phyloP scores from a whole-genome alignment of 1,284 basidiomycete genomes.

The Moniliophthora roreri region DNA sequence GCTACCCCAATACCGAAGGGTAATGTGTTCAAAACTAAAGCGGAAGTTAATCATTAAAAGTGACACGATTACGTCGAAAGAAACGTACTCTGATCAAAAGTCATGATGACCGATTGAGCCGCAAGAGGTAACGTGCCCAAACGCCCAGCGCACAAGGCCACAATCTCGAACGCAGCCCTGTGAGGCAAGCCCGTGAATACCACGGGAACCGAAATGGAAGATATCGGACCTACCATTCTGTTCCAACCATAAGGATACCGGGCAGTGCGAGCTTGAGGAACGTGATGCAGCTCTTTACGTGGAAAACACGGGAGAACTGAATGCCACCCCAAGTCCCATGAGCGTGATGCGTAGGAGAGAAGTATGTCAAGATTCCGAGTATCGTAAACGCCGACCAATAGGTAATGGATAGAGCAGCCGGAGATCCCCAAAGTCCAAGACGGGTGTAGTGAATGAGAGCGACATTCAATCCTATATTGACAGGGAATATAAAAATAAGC shows the following conservation, averaged over 20 bases:
- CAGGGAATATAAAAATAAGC: conserved; percentile 56
- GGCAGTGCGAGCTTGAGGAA: conserved; percentile 70
- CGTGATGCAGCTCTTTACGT: conserved; percentile 43
- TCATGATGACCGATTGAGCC: conserved; percentile 80
- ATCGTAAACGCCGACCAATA: conserved; percentile 68
- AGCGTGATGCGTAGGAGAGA: conserved; percentile 49
- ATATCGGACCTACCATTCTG: conserved; percentile 67
- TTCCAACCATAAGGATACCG: conserved; percentile 76
- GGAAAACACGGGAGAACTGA: conserved; percentile 43
- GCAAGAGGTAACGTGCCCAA: conserved; percentile 67
- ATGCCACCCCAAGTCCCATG: conserved; percentile 70
- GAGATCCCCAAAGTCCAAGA: conserved; percentile 63
- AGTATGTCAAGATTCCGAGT: conserved; percentile 46
- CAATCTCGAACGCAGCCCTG: conserved; percentile 80
- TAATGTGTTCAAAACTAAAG: conserved; percentile 60
- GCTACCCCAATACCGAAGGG: conserved; percentile 74
- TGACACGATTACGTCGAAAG: too few relatives aligned
- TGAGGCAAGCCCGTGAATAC: conserved; percentile 1
- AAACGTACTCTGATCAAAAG: conserved; percentile 74
- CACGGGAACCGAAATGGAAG: not conserved
- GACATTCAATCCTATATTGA: conserved; percentile 64
- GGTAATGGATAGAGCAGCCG: conserved; percentile 63
- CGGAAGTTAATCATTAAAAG: not conserved
- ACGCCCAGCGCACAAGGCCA: conserved; percentile 72
- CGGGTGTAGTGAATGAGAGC: conserved; percentile 58